phyloP scores from a whole-genome alignment of 257 asterid genomes.

The Solanum habrochaites region DNA sequence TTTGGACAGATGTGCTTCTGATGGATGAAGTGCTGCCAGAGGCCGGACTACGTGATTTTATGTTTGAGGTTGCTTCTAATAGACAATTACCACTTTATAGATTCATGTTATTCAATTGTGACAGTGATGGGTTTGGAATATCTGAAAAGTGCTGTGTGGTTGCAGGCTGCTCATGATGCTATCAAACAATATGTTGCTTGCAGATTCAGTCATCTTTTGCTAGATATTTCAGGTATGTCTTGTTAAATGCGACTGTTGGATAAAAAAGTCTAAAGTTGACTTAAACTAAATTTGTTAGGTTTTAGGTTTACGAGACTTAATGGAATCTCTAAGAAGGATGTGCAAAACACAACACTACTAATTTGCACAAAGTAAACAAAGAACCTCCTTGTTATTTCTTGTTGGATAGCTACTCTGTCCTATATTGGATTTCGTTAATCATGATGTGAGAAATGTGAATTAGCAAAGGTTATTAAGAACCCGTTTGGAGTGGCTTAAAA shows the following conservation, averaged over 20 bases:
- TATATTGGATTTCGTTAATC: background rate
- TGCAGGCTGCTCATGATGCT: constrained; percentile 68
- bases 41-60: constrained; percentile 49
- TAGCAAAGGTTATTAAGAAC: background rate
- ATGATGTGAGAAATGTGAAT: background rate
- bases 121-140: background rate
- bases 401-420: background rate
- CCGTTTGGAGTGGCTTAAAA: too few species aligned
- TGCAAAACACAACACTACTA: background rate
- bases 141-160: background rate
- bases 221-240: constrained; percentile 62
- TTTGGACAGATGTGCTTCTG: constrained; percentile 72
- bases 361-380: background rate
- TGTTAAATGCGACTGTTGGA: background rate
- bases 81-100: constrained; percentile 1
- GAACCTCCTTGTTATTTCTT: background rate
- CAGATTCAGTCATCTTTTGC: constrained; percentile 49
- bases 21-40: constrained; percentile 94
- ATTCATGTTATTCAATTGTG: background rate
- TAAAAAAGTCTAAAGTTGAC: background rate
- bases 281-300: background rate
- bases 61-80: constrained; percentile 46
- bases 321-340: background rate
- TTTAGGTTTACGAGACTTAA: background rate
- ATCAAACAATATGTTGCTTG: constrained; percentile 56